These are phyloP conservation scores for Oxytropis ochrocephala DNA, from an alignment of 306 rosid species.

Conservation along the genomic window DNA sequence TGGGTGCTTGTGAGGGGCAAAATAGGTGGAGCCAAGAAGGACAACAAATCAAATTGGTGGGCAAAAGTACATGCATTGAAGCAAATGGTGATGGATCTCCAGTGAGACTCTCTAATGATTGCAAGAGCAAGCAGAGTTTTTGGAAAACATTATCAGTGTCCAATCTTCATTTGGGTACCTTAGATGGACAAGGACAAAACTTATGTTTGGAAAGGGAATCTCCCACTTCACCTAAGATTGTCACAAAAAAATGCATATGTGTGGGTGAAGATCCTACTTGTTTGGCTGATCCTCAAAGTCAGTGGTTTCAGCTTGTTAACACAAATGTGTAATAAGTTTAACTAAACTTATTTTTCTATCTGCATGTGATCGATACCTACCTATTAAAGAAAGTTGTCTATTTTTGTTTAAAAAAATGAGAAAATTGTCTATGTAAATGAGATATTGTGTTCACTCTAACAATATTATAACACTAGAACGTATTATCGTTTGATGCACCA, in stretches of 20 bases:
- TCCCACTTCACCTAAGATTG: conserved; percentile 1
- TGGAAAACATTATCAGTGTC: conserved; percentile 23
- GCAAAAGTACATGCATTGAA: background rate
- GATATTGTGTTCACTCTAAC: too few relatives aligned
- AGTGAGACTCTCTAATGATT: conserved; percentile 7
- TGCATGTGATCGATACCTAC: too few relatives aligned
- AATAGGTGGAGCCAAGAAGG: conserved; percentile 25
- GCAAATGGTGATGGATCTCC: conserved; percentile 20
- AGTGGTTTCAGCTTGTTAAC: conserved; percentile 34
- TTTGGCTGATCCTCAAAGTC: conserved; percentile 14
- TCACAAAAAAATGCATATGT: conserved; percentile 29
- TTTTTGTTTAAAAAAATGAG: too few relatives aligned
- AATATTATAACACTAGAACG: too few relatives aligned
- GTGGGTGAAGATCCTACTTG: conserved; percentile 16
- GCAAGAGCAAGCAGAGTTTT: conserved; percentile 14
- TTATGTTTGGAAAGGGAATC: conserved; percentile 23
- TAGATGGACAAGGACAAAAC: background rate
- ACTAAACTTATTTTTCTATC: background rate
- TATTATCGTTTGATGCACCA: too few relatives aligned
- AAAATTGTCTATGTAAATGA: too few relatives aligned
- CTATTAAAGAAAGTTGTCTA: too few relatives aligned
- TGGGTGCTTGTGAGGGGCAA: conserved; percentile 9
- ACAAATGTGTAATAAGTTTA: conserved; percentile 18
- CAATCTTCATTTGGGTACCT: conserved; percentile 31
- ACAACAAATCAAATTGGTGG: conserved; percentile 14